phyloP scores from a whole-genome alignment of 345 rosid species.

The Heritiera fomes region DNA sequence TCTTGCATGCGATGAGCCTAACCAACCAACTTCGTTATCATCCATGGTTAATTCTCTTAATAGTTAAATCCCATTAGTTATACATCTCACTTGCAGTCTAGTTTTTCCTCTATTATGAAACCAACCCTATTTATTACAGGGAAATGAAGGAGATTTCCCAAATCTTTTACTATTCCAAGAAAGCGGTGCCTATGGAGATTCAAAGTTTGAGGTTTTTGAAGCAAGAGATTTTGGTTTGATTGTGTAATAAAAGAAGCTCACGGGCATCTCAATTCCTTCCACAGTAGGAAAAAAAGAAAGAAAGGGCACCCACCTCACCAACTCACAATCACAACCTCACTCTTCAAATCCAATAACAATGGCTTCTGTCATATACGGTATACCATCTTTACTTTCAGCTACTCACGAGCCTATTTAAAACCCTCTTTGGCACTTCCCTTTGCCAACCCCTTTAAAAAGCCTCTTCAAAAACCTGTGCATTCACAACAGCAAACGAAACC shows the following conservation, averaged over 20 bases:
- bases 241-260: conserved; percentile 19
- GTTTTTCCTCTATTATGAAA: too few species aligned
- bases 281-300: not conserved
- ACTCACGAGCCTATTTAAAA: conserved; percentile 77
- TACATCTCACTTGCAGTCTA: too few species aligned
- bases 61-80: too few species aligned
- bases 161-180: not conserved
- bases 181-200: not conserved
- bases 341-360: conserved; percentile 28
- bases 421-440: not conserved
- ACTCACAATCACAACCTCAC: conserved; percentile 23
- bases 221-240: not conserved
- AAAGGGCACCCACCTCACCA: conserved; percentile 37
- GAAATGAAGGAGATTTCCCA: too few species aligned
- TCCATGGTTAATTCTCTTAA: too few species aligned
- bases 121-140: too few species aligned
- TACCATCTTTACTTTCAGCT: conserved; percentile 24
- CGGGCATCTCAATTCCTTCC: conserved; percentile 10
- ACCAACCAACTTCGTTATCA: too few species aligned
- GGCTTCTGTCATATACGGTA: conserved; percentile 25
- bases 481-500: conserved; percentile 3
- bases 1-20: too few species aligned
- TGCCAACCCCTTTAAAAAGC: not conserved
- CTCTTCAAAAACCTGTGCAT: conserved; percentile 10
- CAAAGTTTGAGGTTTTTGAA: not conserved